These are phyloP conservation scores for Suillus plorans DNA, from an alignment of 768 basidiomycete species.

Conservation along the genomic window DNA sequence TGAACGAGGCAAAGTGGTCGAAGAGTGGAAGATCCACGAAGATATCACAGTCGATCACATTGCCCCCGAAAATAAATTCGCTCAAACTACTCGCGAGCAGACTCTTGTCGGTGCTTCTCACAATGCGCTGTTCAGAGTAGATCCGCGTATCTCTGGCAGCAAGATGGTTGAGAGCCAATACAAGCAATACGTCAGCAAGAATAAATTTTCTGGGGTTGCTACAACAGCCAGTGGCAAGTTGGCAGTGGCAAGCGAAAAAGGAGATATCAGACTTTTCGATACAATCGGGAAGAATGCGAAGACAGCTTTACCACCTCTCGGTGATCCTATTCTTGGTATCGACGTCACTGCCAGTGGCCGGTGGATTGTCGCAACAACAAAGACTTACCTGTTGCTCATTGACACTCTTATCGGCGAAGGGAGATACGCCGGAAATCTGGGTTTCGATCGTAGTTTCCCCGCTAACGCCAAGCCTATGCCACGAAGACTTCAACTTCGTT, in stretches of 20 bases:
- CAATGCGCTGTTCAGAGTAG: constrained; percentile 96
- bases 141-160: constrained; percentile 88
- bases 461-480: constrained; percentile 92
- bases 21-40: constrained; percentile 98
- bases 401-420: constrained; percentile 95
- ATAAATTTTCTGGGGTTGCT: constrained; percentile 89
- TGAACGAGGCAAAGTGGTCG: constrained; percentile 92
- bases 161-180: constrained; percentile 94
- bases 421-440: constrained; percentile 74
- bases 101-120: constrained; percentile 92
- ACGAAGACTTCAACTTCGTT: constrained; percentile 79
- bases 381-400: constrained; percentile 90
- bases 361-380: constrained; percentile 94
- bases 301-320: constrained; percentile 92
- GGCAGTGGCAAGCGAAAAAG: constrained; percentile 94
- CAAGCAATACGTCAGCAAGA: constrained; percentile 95
- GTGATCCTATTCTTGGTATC: constrained; percentile 92
- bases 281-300: constrained; percentile 98
- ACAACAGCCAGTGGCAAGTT: constrained; percentile 87
- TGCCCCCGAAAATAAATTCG: constrained; percentile 91
- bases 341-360: constrained; percentile 94
- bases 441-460: constrained; percentile 95
- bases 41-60: constrained; percentile 84
- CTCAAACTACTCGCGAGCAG: constrained; percentile 88
- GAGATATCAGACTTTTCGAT: constrained; percentile 94